phyloP scores from a whole-genome alignment of 768 basidiomycete species.

The Mycena albidolilacea region DNA sequence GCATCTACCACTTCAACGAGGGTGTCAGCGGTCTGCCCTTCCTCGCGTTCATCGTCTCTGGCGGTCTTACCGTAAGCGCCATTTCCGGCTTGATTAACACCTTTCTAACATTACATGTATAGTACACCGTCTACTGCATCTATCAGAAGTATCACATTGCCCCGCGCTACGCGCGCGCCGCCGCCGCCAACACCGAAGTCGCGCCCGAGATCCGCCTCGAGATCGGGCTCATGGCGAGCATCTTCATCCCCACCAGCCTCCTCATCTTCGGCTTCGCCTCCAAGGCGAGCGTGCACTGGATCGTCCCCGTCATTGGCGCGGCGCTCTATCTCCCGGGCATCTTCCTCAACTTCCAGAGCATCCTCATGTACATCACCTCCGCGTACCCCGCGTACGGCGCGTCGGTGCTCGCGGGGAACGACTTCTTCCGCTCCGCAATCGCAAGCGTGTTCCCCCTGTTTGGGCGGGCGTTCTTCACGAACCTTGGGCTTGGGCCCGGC shows the following conservation, averaged over 20 bases:
- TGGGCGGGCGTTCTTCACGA: too few species aligned
- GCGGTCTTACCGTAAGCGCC: conserved; percentile 27
- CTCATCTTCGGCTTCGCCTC: conserved; percentile 1
- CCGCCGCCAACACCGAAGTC: not conserved
- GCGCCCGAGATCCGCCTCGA: not conserved
- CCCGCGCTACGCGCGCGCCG: not conserved
- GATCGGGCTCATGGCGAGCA: not conserved
- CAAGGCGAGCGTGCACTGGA: not conserved
- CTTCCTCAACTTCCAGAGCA: too few species aligned
- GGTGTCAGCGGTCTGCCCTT: conserved; percentile 48
- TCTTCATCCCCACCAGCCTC: conserved; percentile 1
- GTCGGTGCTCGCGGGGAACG: too few species aligned
- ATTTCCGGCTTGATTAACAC: too few species aligned
- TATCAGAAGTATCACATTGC: not conserved
- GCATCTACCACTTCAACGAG: conserved; percentile 49
- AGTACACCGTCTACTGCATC: not conserved
- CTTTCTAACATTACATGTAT: too few species aligned
- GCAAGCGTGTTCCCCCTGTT: too few species aligned
- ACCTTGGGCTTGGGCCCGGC: too few species aligned
- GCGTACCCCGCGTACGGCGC: too few species aligned
- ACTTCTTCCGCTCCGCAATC: too few species aligned
- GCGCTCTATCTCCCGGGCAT: too few species aligned
- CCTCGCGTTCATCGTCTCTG: conserved; percentile 32
- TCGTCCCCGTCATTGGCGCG: too few species aligned
- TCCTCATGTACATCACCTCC: too few species aligned